Percentiles rank a stretch among this genome's conserved stretches.
These are phyloP conservation scores for Massariosphaeria phaeospora DNA, from an alignment of 495 filamentous ascomycete genomes.

Conservation along the genomic window DNA sequence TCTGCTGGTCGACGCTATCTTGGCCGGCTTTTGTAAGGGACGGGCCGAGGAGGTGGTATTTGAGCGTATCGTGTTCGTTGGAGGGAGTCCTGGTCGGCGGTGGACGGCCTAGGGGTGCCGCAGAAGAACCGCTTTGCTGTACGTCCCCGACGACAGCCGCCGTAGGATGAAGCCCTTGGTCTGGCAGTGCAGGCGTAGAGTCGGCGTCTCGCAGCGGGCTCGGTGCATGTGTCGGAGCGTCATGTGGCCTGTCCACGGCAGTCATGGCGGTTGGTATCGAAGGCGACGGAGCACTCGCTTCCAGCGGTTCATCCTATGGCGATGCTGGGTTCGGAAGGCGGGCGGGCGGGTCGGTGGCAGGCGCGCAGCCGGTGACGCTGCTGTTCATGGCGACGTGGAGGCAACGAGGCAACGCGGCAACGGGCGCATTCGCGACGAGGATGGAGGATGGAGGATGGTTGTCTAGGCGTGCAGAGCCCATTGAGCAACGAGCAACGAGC, in stretches of 20 bases:
- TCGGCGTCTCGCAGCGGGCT: too few species aligned
- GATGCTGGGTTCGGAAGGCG: background rate
- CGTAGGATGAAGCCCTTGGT: too few species aligned
- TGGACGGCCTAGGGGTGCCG: background rate
- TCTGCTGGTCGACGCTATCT: constrained; percentile 86
- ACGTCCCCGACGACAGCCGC: too few species aligned
- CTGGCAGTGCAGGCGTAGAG: background rate
- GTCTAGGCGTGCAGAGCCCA: too few species aligned
- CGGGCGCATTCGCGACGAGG: background rate
- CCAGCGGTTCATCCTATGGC: background rate
- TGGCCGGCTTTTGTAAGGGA: constrained; percentile 93
- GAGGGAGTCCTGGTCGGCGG: constrained; percentile 11
- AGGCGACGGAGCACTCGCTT: background rate
- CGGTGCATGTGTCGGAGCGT: background rate
- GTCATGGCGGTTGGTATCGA: constrained; percentile 2
- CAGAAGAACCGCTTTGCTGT: background rate
- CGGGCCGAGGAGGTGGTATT: constrained; percentile 76
- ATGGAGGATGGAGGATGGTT: background rate
- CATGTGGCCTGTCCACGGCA: background rate
- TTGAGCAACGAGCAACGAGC: too few species aligned
- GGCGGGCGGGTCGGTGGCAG: background rate
- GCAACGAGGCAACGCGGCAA: background rate
- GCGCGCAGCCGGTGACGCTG: background rate
- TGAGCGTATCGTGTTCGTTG: constrained; percentile 51
- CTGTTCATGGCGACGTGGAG: constrained; percentile 9